Base-by-base conservation (phyloP, 1,284 basidiomycete species). In the Paramarasmius palmivorus region DNA sequence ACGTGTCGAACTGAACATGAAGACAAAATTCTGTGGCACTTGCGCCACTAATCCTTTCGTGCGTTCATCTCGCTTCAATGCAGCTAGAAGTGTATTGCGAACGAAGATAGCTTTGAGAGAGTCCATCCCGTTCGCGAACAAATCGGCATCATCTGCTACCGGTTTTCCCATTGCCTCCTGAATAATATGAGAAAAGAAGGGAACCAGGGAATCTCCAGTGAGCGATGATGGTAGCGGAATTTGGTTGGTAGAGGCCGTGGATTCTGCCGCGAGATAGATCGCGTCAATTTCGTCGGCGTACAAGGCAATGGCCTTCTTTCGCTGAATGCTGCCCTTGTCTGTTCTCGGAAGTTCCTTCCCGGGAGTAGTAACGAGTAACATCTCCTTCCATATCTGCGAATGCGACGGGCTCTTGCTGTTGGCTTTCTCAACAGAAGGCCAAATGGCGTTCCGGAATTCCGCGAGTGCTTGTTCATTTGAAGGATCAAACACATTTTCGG, bases 321-420 rank as follows among this genome's bases (percentile, higher is more conserved):
- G 22, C 25, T 42, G 23, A 15, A 52, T 32, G 34, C 39, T 52
- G n/a, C 50, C 50, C 44, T 50, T 39, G 22, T 38, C 48, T 5
- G 25, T 46, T 10, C 41, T 39, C 6, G 41, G 50, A 10, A 52
- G 15, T 34, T 45, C 32, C 10, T n/a, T 45, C 15, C 36, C 50
- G 8, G 50, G 41, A 14, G n/a, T 20, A 20, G 17, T 34, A 10
- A 52, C 34, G 8, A 52, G 50, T 10, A 52, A 19, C 40, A 44
- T 44, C 25, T 52, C 41, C 35, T 52, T 52, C 40, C 39, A 52
- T 15, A 52, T 52, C 20, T 36, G 50, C 4, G 50, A 52, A 35
- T 52, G 50, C 23, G 41, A 23, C 29, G 41, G 50, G 22, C 14
- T 45, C 20, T 23, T 23, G 26, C 19, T 34, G 20, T 52, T 52